These are phyloP conservation scores for Calocybe cyanea DNA, from an alignment of 768 basidiomycete genomes.

Conservation along the genomic window DNA sequence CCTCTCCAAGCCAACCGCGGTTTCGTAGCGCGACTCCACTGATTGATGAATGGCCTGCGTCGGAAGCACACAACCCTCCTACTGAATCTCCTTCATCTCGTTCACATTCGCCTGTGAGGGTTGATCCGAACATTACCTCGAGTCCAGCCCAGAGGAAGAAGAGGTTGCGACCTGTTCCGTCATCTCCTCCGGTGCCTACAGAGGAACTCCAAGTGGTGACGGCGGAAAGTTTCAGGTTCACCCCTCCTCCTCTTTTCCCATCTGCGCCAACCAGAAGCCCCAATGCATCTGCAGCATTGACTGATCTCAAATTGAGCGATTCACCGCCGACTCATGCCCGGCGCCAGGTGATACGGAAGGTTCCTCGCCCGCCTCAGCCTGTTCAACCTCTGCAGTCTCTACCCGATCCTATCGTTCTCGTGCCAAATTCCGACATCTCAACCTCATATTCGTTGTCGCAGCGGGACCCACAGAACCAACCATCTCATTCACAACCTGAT, in stretches of 20 bases:
- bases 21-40: slow-evolving; percentile 17
- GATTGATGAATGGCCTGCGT: slow-evolving; percentile 14
- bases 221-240: not conserved
- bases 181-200: slow-evolving; percentile 1
- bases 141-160: slow-evolving; percentile 27
- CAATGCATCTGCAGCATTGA: slow-evolving; percentile 11
- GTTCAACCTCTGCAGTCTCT: slow-evolving; percentile 19
- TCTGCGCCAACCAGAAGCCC: slow-evolving; percentile 2
- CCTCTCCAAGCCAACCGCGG: slow-evolving; percentile 1
- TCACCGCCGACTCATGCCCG: slow-evolving; percentile 13
- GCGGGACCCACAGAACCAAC: not conserved
- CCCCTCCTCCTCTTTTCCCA: slow-evolving; percentile 5
- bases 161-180: slow-evolving; percentile 2
- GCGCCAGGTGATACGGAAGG: slow-evolving; percentile 36
- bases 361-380: slow-evolving; percentile 41
- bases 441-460: slow-evolving; percentile 30
- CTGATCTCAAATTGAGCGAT: slow-evolving; percentile 2
- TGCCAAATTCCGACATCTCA: slow-evolving; percentile 55
- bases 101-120: not conserved
- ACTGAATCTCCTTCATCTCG: not conserved
- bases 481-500: slow-evolving; percentile 25
- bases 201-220: too few species aligned
- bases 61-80: not conserved
- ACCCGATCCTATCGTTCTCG: slow-evolving; percentile 41
- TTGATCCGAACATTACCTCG: not conserved